phyloP scores from a whole-genome alignment of 352 stramenopile species.

The Globisporangium irregulare region DNA sequence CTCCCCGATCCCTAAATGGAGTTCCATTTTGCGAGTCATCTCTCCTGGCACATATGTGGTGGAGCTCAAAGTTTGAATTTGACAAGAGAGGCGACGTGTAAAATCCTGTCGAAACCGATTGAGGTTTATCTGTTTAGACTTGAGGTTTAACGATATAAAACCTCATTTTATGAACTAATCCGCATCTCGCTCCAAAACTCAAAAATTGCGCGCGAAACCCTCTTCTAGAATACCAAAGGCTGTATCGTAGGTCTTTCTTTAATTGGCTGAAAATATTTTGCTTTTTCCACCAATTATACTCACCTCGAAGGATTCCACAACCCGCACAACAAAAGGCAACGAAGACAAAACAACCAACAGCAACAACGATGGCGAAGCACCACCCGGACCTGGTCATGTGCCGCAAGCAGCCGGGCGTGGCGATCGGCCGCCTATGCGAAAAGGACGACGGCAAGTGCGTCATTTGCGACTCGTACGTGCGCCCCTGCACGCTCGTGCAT shows the following conservation, averaged over 20 bases:
- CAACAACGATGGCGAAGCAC: slow-evolving; percentile 96
- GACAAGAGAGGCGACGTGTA: neutral
- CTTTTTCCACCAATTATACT: slow-evolving; percentile 1
- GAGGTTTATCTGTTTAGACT: neutral
- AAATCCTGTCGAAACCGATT: neutral
- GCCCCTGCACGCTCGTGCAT: slow-evolving; percentile 95
- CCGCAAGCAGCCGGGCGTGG: slow-evolving; percentile 98
- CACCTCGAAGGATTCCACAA: neutral
- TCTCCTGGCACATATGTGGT: neutral
- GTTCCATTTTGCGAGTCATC: neutral
- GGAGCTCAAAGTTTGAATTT: neutral
- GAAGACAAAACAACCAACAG: neutral
- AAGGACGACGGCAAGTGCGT: slow-evolving; percentile 99
- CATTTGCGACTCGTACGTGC: slow-evolving; percentile 99
- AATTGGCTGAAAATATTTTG: neutral
- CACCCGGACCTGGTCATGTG: slow-evolving; percentile 99
- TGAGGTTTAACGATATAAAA: neutral
- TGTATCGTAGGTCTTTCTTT: neutral
- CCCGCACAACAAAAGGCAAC: neutral
- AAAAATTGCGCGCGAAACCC: slow-evolving; percentile 10
- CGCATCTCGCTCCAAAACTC: neutral
- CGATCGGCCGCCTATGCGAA: slow-evolving; percentile 97
- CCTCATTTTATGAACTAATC: neutral
- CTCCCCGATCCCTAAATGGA: neutral
- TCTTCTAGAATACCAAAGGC: slow-evolving; percentile 1